Evolutionary conservation across 2,329 filamentous ascomycete genomes (phyloP).

Genomic region (Monilinia aucupariae): DNA sequence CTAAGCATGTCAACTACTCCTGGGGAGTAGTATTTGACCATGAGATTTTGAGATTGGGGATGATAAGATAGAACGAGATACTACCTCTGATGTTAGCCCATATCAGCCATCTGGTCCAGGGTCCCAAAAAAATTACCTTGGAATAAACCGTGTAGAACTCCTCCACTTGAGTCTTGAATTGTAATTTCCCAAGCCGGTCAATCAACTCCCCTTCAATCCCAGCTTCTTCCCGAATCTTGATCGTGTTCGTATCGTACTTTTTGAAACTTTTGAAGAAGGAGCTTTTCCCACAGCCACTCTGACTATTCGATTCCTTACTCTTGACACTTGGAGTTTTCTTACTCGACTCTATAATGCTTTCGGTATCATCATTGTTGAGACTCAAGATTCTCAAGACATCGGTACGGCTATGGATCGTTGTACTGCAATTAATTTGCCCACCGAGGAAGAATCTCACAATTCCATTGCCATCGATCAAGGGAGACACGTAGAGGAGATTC

Average conservation of each 20-base stretch:
- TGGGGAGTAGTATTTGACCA: conserved; percentile 44
- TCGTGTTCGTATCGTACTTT: conserved; percentile 23
- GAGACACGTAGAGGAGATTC: conserved; percentile 52
- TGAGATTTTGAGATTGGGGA: conserved; percentile 31
- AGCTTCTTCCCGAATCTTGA: conserved; percentile 29
- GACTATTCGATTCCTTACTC: conserved; percentile 9
- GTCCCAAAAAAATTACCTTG: conserved; percentile 29
- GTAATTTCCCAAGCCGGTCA: conserved; percentile 35
- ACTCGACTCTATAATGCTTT: conserved; percentile 26
- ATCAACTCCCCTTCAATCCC: conserved; percentile 41
- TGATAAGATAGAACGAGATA: conserved; percentile 39
- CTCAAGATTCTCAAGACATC: conserved; percentile 49
- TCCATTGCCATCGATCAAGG: conserved; percentile 45
- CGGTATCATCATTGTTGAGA: conserved; percentile 34
- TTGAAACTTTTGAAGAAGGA: conserved; percentile 31
- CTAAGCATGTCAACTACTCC: conserved; percentile 45
- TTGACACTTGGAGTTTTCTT: conserved; percentile 20
- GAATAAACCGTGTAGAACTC: conserved; percentile 42
- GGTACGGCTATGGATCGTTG: conserved; percentile 44
- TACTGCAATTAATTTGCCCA: conserved; percentile 53
- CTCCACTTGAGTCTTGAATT: conserved; percentile 38
- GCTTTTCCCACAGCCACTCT: conserved; percentile 18
- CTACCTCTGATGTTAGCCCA: conserved; percentile 25
- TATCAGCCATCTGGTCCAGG: neutral
- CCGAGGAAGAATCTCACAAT: conserved; percentile 49